phyloP scores from a whole-genome alignment of 345 rosid species.

The Citrus cavaleriei region DNA sequence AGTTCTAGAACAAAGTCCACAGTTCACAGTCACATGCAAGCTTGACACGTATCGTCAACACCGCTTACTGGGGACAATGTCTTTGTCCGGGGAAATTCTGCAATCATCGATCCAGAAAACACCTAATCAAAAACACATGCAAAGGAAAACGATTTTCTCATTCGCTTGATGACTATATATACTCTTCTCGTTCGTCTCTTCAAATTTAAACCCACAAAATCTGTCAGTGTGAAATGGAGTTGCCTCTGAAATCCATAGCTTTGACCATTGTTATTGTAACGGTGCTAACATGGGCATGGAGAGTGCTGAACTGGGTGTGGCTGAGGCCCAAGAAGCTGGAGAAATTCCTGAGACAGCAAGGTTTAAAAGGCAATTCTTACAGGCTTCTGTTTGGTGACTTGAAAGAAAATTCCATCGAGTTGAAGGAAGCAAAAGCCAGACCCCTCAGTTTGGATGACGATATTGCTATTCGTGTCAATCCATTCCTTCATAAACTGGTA shows the following conservation, averaged over 20 bases:
- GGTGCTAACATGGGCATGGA: constrained; percentile 7
- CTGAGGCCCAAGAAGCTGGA: constrained; percentile 47
- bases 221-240: background rate
- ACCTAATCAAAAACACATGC: too few relatives aligned
- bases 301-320: constrained; percentile 42
- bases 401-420: constrained; percentile 19
- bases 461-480: constrained; percentile 33
- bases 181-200: too few relatives aligned
- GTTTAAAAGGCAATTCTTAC: constrained; percentile 42
- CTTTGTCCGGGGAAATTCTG: too few relatives aligned
- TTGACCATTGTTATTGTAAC: background rate
- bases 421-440: constrained; percentile 29
- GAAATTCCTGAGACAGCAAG: constrained; percentile 38
- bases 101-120: too few relatives aligned
- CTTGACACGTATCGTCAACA: too few relatives aligned
- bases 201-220: too few relatives aligned
- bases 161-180: too few relatives aligned
- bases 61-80: too few relatives aligned
- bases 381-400: constrained; percentile 39
- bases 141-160: too few relatives aligned
- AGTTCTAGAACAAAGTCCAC: too few relatives aligned
- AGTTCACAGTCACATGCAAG: too few relatives aligned
- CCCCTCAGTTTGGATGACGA: constrained; percentile 31
- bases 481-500: constrained; percentile 29
- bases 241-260: background rate